Evolutionary conservation across 768 basidiomycete genomes (phyloP), one percentile per base, ranked within the genome.

Genomic region (Boletus sp.): DNA sequence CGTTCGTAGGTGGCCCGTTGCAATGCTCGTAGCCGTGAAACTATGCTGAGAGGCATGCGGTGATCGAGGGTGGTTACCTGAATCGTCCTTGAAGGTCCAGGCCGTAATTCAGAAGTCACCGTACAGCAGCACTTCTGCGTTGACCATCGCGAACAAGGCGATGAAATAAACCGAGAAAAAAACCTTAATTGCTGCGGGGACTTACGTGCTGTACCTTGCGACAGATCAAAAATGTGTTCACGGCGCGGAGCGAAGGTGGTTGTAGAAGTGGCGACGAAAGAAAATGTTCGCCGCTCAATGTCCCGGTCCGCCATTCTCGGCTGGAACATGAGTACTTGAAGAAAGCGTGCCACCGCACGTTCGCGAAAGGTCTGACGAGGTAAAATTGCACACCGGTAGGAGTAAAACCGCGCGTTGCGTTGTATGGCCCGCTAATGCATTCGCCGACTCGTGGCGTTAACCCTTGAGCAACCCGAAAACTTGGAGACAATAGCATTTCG

Each of bases 121-220:
- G 29, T 13, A 21, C 51, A 45, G 29, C 58, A 33, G 38, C 38
- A 19, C 30, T 37, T 43, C 44, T n/a, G 33, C 49, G 23, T 54
- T 43, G 39, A 39, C 46, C 42, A 21, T 46, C 47, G 41, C 45
- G 45, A 50, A 50, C 48, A 33, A 45, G 52, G 30, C 39, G 37
- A 51, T 58, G 66, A 59, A 46, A 50, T 57, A 49, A 53, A 55
- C 25, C 39, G 43, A 57, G 37, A 51, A 61, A 19, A 41, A 48
- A 57, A 51, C 19, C 11, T 19, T 50, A 53, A 56, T 53, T 52
- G 10, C 34, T 54, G 47, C 39, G 54, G 44, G 40, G 56, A 61
- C 57, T 69, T 69, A 67, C 66, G 64, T 69, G 58, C 40, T 47
- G 41, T 11, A 49, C 58, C 50, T 66, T 45, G 45, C 53, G 42